Percentiles rank a stretch among this genome's conserved stretches.
These are phyloP conservation scores for Glaciozyma martinii DNA, from an alignment of 768 basidiomycete species.

Conservation along the genomic window DNA sequence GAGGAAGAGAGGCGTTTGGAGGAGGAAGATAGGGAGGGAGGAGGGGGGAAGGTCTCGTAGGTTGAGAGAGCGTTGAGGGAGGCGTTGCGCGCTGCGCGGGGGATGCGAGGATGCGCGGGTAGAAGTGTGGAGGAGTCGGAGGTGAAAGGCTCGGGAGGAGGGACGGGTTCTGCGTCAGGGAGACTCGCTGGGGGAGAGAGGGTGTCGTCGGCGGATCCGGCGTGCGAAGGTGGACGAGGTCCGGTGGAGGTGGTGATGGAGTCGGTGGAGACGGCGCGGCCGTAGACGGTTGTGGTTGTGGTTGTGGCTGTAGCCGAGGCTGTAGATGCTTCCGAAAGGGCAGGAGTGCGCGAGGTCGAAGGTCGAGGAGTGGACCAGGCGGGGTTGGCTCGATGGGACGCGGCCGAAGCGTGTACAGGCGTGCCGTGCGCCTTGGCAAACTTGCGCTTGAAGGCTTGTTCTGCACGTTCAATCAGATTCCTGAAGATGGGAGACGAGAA, in stretches of 20 bases:
- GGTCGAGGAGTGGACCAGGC: background rate
- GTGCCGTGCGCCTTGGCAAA: background rate
- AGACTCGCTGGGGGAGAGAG: background rate
- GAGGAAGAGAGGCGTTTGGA: background rate
- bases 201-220: background rate
- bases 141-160: background rate
- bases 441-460: constrained; percentile 5
- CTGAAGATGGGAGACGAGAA: background rate
- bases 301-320: too few relatives aligned
- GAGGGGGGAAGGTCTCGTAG: background rate
- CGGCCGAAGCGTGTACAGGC: background rate
- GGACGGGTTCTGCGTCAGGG: background rate
- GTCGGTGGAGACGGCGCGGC: background rate
- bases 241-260: background rate
- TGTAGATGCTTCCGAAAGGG: background rate
- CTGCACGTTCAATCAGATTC: background rate
- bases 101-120: background rate
- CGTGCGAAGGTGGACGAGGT: background rate
- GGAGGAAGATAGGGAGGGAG: background rate
- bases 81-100: background rate
- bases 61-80: background rate
- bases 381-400: background rate
- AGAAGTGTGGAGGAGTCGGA: background rate
- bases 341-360: background rate
- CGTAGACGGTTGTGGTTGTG: too few relatives aligned